Conservation (phyloP, 768 basidiomycete species). For the Panus rudis region DNA sequence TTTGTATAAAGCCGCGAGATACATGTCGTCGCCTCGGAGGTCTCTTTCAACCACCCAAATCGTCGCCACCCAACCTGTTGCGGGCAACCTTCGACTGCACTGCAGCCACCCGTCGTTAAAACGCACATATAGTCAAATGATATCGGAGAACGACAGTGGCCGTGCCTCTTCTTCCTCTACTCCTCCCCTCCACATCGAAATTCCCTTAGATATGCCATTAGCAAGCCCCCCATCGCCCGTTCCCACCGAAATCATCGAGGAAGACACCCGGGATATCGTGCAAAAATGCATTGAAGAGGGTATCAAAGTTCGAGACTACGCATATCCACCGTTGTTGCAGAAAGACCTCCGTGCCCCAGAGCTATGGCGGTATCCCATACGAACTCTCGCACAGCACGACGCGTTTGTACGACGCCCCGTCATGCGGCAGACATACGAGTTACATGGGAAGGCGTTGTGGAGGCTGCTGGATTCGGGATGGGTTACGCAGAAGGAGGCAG, state of each 20-base stretch:
- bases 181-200: not conserved
- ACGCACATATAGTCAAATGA: too few relatives aligned
- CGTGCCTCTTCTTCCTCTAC: too few relatives aligned
- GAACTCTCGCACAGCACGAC: constrained; percentile 20
- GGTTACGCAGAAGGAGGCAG: constrained; percentile 21
- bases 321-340: constrained; percentile 11
- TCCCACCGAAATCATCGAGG: constrained; percentile 21
- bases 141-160: too few relatives aligned
- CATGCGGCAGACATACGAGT: constrained; percentile 2
- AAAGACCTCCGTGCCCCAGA: constrained; percentile 14
- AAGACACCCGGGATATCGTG: constrained; percentile 13
- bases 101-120: too few relatives aligned
- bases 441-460: constrained; percentile 17
- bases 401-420: constrained; percentile 20
- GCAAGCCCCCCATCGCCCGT: constrained; percentile 18
- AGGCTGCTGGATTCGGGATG: constrained; percentile 21
- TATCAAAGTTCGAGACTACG: constrained; percentile 28
- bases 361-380: constrained; percentile 17
- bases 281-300: constrained; percentile 15
- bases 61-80: too few relatives aligned
- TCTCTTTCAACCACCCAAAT: too few relatives aligned
- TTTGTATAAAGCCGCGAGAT: too few relatives aligned
- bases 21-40: too few relatives aligned
- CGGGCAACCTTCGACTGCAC: too few relatives aligned
- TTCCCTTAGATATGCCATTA: constrained; percentile 1